Base-by-base conservation (phyloP, 345 rosid genomes). In the Cochlearia excelsa region DNA sequence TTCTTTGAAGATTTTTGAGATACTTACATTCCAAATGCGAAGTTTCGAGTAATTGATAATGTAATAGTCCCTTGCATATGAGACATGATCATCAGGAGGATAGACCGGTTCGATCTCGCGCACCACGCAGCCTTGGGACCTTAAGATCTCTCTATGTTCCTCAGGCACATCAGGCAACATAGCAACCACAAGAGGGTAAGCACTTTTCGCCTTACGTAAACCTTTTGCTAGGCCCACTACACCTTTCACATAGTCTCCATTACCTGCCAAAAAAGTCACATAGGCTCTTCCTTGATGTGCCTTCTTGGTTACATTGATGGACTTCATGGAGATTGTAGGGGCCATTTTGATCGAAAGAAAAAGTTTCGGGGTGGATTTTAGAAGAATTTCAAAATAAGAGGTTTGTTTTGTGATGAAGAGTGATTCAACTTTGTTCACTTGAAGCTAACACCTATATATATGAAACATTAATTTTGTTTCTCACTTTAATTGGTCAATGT, bases 221-320 rank as follows among this genome's bases (percentile, higher is more conserved):
- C 92, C 95, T 70, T 87, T 87, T 42, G 82, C 92, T 60, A 87
- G 42, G 9, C 87, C 92, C 10, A 81, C 87, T 4, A 79, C 89
- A 27, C 95, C 95, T 51, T 88, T 83, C 28, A 79, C 74, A 4
- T 88, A 88, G 63, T 83, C 92, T 0, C 89, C 95, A 3, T 57
- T 66, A 1, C 95, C 91, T 0, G 95, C 95, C 59, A 87, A 56
- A 63, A 87, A 86, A 0, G 95, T 80, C 8, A 82, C 81, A 23
- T 61, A 85, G 11, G 81, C 87, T 38, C 76, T 74, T 59, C 61
- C 54, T 4, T 37, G 70, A 44, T 8, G 40, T 6, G 69, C 69
- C 62, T 70, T 61, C 35, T 66, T 75, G 2, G 68, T 7, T 26
- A 55, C 33, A 0, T 48, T 61, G 33, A 41, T 9, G 4, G 45